Evolutionary conservation across 768 basidiomycete genomes (phyloP).

Genomic region (Leccinum truebloodii): DNA sequence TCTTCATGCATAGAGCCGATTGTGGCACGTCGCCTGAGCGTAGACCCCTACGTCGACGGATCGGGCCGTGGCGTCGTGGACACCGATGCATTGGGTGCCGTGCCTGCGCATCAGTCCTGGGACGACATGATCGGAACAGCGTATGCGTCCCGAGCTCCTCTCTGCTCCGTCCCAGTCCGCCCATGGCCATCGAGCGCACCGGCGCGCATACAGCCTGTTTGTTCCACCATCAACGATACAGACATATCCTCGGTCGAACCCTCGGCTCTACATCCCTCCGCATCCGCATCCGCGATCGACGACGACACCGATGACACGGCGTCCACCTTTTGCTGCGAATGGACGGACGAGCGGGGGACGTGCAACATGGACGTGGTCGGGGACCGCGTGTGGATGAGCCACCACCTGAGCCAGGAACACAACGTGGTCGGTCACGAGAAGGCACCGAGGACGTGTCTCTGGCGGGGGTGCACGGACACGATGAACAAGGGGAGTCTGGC

Average conservation of each 20-base stretch:
- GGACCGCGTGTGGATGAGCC: conserved; percentile 25
- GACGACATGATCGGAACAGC: conserved; percentile 1
- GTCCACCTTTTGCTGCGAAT: conserved; percentile 17
- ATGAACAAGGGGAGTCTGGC: conserved; percentile 31
- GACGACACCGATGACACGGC: conserved; percentile 13
- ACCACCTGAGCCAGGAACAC: conserved; percentile 24
- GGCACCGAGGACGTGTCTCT: conserved; percentile 17
- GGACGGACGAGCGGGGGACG: conserved; percentile 20
- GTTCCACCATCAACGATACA: not conserved
- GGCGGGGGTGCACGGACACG: conserved; percentile 24
- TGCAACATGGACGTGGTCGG: conserved; percentile 24
- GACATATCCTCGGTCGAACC: not conserved
- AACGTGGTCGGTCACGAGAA: conserved; percentile 23
- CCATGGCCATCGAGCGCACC: conserved; percentile 1
- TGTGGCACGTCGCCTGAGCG: not conserved
- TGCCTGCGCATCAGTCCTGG: conserved; percentile 8
- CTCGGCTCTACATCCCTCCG: not conserved
- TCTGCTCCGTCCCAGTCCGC: not conserved
- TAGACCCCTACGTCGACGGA: not conserved
- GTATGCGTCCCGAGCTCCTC: not conserved
- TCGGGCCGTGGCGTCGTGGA: not conserved
- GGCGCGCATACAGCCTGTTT: not conserved
- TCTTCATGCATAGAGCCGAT: not conserved
- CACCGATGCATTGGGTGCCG: not conserved
- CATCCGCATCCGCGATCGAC: no score